Evolutionary conservation across 2,329 filamentous ascomycete species (phyloP).

Genomic region (Xylariales sp.): DNA sequence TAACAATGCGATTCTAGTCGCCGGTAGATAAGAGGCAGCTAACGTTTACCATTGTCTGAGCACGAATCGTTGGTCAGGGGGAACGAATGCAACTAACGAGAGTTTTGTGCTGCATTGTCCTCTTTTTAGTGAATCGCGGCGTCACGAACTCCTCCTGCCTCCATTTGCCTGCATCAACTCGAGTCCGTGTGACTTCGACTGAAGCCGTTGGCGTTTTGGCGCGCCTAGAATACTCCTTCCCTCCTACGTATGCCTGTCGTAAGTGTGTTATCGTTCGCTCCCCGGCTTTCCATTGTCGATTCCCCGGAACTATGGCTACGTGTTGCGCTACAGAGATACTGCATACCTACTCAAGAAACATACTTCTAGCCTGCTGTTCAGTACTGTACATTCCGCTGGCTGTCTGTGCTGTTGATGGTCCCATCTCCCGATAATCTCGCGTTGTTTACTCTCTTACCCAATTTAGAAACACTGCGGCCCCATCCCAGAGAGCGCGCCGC

Average conservation of each 20-base stretch:
- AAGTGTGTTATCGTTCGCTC: too few species aligned
- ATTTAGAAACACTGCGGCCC: neutral
- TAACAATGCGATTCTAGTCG: too few species aligned
- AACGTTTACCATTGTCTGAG: too few species aligned
- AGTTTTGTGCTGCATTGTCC: neutral
- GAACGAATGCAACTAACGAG: neutral
- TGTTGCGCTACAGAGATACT: too few species aligned
- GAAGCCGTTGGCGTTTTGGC: neutral
- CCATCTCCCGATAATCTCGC: too few species aligned
- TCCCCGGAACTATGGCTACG: too few species aligned
- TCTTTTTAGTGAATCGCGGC: neutral
- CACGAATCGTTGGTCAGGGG: neutral
- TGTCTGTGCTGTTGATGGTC: too few species aligned
- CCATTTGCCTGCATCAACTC: neutral
- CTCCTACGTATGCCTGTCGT: neutral
- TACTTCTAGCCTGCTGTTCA: neutral
- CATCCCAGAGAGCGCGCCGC: neutral
- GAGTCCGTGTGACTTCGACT: neutral
- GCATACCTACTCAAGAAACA: too few species aligned
- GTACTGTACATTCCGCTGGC: too few species aligned
- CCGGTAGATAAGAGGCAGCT: too few species aligned
- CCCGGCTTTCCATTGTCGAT: too few species aligned
- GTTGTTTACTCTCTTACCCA: slow-evolving; percentile 1
- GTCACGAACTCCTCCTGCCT: slow-evolving; percentile 2
- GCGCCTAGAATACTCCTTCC: neutral